Base-by-base conservation (phyloP, 2,329 filamentous ascomycete species). In the Colletotrichum sp. region DNA sequence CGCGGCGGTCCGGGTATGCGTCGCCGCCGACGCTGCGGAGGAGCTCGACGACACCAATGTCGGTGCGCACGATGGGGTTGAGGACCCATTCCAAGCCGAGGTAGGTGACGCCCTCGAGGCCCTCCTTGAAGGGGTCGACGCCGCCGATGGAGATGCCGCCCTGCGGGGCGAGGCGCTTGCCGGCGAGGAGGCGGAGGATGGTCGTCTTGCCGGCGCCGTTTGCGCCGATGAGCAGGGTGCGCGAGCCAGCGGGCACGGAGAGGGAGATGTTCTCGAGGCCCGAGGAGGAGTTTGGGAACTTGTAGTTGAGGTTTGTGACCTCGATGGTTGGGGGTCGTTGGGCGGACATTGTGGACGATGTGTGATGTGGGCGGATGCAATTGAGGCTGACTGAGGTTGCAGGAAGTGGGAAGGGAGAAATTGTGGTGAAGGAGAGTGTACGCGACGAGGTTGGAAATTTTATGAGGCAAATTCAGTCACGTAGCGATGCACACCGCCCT, bases 181-280 rank as follows among this genome's bases (percentile, higher is more conserved):
- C 97, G 21, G 96, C 95, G 74, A 99, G 92, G 58, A 99, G 93
- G 74, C 96, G 96, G 61, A 99, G 93, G 71, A 99, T 92, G 1
- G 97, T 99, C 11, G 97, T 98, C 86, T 99, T 99, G 77, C 97
- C 97, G 24, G 97, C 96, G 76, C 97, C 97, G 84, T 99, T 99
- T 82, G 97, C 96, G 79, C 97, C 97, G 80, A 98, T 97, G 54
- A 98, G 89, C 16, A 98, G 90, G 3, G 96, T 98, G 75, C 97
- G 93, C 73, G 94, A 97, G 71, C 93, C 92, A 0, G 95, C 87
- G 5, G 97, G 96, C 29, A 98, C 91, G 74, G 92, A 87, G 69
- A 99, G 90, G 31, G 86, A 88, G 79, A 99, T 90, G 83, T 95
- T 85, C 65, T 89, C 86, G 36, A 99, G 88, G 70, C 96, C 97